Base-by-base conservation (phyloP, 139 green algal species). In the Micromonas pusilla region DNA sequence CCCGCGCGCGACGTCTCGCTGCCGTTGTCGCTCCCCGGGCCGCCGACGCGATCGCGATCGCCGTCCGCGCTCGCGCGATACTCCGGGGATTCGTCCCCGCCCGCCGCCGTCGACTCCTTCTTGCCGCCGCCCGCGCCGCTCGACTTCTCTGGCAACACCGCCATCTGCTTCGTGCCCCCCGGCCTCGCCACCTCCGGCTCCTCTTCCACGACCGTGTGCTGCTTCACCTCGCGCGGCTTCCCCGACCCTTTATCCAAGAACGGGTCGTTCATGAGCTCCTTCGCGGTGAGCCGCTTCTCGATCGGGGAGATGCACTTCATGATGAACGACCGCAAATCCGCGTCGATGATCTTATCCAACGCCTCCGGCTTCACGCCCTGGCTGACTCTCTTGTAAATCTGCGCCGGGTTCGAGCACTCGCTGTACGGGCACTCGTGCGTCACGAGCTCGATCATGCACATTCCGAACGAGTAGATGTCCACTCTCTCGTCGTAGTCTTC, bases 401-500 rank as follows among this genome's bases (percentile, higher is more conserved):
- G 94, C 6, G 96, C 96, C 16, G 96, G 90, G 82, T 99, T 99
- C 26, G 86, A 88, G 88, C 96, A 99, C 86, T 99, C 96, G 26
- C 84, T 82, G 82, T 99, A 99, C 13, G 96, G 96, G 79, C 97
- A 99, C 87, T 98, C 89, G 85, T 97, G 89, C 1, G 96, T 99
- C 5, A 93, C 90, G 73, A 99, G 89, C 87, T 99, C 95, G 85
- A 99, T 89, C 80, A 99, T 81, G 82, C 92, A 97, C 95, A 99
- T 98, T 66, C 94, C 93, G 82, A 97, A 96, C 31, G 88, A 91
- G 81, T 97, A 97, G n/a, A 98, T 94, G 80, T 98, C 95, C 36
- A 98, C 95, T 52, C 95, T 91, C 84, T 98, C 95, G 73, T 97
- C 90, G 72, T 99, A 99, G 70, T 97, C 90, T 86, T 99, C 96